Percentiles rank a stretch among this genome's conserved stretches.
Conservation (phyloP, 2,329 filamentous ascomycete species). For the Colletotrichum chlorophyti region DNA sequence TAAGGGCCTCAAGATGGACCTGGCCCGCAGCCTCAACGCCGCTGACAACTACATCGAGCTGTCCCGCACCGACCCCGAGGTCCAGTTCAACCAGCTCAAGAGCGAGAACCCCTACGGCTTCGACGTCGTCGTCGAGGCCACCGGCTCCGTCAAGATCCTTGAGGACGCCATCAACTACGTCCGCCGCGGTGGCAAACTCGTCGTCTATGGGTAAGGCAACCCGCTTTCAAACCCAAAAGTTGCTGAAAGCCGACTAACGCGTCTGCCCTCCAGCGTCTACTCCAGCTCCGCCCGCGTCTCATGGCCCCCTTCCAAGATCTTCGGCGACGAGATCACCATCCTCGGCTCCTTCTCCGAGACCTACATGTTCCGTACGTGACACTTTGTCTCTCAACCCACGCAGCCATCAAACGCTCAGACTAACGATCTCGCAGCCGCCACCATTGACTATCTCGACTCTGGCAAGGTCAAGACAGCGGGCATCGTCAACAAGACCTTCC, state of each 20-base stretch:
- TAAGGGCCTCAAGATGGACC: constrained; percentile 72
- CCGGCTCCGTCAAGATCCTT: constrained; percentile 71
- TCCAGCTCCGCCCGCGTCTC: constrained; percentile 65
- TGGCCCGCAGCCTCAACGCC: constrained; percentile 64
- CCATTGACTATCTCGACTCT: constrained; percentile 60
- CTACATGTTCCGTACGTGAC: constrained; percentile 68
- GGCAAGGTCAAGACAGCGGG: constrained; percentile 69
- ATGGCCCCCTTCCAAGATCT: constrained; percentile 77
- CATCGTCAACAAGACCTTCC: constrained; percentile 77
- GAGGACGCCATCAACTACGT: constrained; percentile 76
- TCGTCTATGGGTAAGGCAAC: constrained; percentile 63
- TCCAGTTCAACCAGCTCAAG: constrained; percentile 69
- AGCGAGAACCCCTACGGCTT: constrained; percentile 74
- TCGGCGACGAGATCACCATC: constrained; percentile 73
- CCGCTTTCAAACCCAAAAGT: neutral
- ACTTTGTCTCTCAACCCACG: neutral
- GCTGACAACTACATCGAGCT: constrained; percentile 62
- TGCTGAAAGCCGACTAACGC: no score
- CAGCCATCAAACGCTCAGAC: neutral
- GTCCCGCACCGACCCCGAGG: constrained; percentile 59
- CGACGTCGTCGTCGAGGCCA: constrained; percentile 71
- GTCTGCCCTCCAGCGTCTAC: constrained; percentile 62
- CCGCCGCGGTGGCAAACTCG: constrained; percentile 73
- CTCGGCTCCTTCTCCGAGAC: constrained; percentile 77
- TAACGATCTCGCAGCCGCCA: constrained; percentile 42